Evolutionary conservation across 78 protist species (phyloP).

Genomic region (Cavenderia fasciculata): DNA sequence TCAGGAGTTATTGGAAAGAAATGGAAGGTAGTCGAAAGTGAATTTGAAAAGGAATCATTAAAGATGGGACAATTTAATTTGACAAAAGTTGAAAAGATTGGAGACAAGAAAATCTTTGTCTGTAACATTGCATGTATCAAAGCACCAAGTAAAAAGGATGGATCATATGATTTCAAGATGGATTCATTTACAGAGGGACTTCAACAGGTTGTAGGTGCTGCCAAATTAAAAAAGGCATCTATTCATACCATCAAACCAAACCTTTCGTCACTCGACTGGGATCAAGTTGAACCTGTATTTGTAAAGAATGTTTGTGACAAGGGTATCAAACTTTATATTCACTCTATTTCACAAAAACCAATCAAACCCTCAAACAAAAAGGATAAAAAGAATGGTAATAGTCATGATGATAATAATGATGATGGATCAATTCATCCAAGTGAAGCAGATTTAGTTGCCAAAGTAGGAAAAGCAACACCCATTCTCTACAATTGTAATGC

Average conservation of each 20-base stretch:
- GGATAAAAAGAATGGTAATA: background rate
- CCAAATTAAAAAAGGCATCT: conserved; percentile 26
- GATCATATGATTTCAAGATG: background rate
- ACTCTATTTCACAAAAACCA: conserved; percentile 14
- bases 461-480: no score
- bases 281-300: conserved; percentile 4
- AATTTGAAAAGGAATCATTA: background rate
- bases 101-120: conserved; percentile 13
- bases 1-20: conserved; percentile 33
- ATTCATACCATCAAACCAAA: conserved; percentile 42
- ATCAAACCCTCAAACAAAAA: background rate
- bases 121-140: conserved; percentile 29
- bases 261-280: conserved; percentile 19
- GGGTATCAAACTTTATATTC: conserved; percentile 45
- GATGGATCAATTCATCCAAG: no score
- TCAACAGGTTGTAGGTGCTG: background rate
- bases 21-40: conserved; percentile 17
- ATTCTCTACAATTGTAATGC: no score
- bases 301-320: background rate
- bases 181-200: background rate
- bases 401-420: background rate
- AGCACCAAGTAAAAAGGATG: conserved; percentile 10
- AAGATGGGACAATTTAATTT: conserved; percentile 6
- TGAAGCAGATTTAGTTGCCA: no score
- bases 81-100: conserved; percentile 8